Percentiles rank a stretch among this genome's conserved stretches.
Conservation (phyloP, 75 land plant genomes). For the Pseudotsuga menziesii region DNA sequence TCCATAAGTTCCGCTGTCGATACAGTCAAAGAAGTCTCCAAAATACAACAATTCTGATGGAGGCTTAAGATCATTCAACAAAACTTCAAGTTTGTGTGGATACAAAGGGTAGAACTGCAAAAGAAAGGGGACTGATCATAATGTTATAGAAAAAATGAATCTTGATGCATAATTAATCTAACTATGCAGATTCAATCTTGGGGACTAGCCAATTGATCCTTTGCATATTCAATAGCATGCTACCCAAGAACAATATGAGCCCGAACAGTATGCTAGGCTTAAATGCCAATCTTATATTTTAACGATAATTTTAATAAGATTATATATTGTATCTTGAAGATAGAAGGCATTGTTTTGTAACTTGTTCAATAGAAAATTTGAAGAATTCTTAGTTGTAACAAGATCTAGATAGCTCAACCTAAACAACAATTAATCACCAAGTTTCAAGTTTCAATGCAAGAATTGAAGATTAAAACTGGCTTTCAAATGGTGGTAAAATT, state of each 20-base stretch:
- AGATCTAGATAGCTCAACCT: not conserved
- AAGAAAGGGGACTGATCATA: not conserved
- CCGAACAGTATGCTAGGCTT: not conserved
- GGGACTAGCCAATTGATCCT: not conserved
- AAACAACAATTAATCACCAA: not conserved
- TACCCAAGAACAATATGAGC: too few relatives aligned
- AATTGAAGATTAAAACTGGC: not conserved
- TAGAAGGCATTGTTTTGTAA: not conserved
- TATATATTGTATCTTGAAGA: not conserved
- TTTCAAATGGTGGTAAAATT: not conserved
- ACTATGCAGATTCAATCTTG: too few relatives aligned
- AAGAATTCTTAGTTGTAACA: not conserved
- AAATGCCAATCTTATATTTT: not conserved
- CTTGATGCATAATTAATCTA: not conserved
- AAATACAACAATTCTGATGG: constrained; percentile 86
- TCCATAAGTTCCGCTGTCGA: constrained; percentile 61
- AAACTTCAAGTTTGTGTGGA: constrained; percentile 92
- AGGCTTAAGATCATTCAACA: constrained; percentile 83
- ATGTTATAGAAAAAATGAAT: not conserved
- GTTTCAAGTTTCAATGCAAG: not conserved
- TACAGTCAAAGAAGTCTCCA: constrained; percentile 87
- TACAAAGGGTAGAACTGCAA: constrained; percentile 91
- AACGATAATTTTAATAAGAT: not conserved
- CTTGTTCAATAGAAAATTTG: not conserved
- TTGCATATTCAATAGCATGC: not conserved